phyloP scores from a whole-genome alignment of 306 rosid species.

The Vachellia pachyceras region DNA sequence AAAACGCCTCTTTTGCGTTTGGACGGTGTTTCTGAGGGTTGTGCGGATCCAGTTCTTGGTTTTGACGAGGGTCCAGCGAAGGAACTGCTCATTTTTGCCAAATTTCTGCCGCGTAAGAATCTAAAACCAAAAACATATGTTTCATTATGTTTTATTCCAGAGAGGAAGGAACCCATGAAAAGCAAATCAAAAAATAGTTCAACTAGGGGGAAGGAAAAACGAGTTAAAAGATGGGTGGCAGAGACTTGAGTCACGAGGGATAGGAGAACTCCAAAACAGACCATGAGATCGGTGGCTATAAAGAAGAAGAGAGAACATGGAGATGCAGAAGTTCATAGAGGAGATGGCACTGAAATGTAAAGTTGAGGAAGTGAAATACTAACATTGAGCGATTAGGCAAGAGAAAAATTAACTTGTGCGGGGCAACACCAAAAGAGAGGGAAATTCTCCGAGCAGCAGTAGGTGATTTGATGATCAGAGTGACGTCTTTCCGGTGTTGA shows the following conservation, averaged over 20 bases:
- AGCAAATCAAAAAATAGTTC: background rate
- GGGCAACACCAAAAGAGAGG: background rate
- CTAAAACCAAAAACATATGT: background rate
- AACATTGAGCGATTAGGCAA: background rate
- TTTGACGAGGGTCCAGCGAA: slow-evolving; percentile 68
- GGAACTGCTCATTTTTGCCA: slow-evolving; percentile 59
- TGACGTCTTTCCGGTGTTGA: background rate
- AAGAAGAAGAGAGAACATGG: background rate
- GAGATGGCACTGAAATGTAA: background rate
- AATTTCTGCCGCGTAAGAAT: background rate
- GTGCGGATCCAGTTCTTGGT: slow-evolving; percentile 70
- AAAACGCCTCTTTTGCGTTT: slow-evolving; percentile 91
- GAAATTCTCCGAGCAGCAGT: background rate
- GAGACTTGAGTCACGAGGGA: background rate
- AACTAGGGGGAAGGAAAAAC: background rate
- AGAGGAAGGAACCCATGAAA: background rate
- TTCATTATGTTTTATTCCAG: background rate
- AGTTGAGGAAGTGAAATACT: background rate
- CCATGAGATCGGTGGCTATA: background rate
- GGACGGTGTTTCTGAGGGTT: slow-evolving; percentile 76
- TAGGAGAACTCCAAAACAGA: background rate
- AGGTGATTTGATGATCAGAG: background rate
- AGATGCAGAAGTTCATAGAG: background rate
- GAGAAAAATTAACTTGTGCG: background rate
- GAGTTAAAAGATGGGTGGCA: background rate